Conservation (phyloP, 2,329 filamentous ascomycete genomes). For the Colletotrichum liriopes region DNA sequence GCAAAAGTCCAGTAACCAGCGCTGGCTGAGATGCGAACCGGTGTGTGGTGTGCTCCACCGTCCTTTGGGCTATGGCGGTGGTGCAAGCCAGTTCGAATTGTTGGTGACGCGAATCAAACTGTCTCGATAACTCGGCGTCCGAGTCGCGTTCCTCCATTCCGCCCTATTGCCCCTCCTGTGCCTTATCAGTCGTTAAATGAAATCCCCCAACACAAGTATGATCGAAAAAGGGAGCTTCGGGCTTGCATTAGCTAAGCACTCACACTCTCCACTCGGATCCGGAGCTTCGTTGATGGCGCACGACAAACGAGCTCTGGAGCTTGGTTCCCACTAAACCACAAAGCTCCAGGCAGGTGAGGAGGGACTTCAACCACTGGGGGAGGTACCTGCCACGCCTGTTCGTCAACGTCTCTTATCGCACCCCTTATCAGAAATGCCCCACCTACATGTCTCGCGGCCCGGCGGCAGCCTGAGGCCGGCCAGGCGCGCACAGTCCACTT, state of each 20-base stretch:
- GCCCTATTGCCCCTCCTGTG: neutral
- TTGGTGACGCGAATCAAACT: slow-evolving; percentile 32
- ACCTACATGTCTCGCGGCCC: neutral
- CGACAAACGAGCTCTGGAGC: neutral
- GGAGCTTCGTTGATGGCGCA: neutral
- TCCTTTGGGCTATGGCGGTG: neutral
- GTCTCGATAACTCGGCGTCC: slow-evolving; percentile 25
- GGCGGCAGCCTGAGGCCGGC: slow-evolving; percentile 11
- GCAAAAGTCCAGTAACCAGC: slow-evolving; percentile 22
- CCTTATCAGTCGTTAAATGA: slow-evolving; percentile 12
- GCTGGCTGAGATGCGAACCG: neutral
- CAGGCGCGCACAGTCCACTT: slow-evolving; percentile 32
- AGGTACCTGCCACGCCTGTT: neutral
- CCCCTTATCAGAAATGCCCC: slow-evolving; percentile 2
- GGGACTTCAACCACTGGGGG: neutral
- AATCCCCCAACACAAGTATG: neutral
- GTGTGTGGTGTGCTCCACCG: neutral
- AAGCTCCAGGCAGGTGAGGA: neutral
- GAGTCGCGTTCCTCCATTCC: slow-evolving; percentile 9
- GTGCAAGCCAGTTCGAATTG: slow-evolving; percentile 16
- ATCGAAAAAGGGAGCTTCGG: neutral
- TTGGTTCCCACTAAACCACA: neutral
- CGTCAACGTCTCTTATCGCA: slow-evolving; percentile 6
- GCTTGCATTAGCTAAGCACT: neutral
- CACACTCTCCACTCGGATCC: slow-evolving; percentile 5